phyloP scores from a whole-genome alignment of 257 asterid species.

The Haberlea rhodopensis region DNA sequence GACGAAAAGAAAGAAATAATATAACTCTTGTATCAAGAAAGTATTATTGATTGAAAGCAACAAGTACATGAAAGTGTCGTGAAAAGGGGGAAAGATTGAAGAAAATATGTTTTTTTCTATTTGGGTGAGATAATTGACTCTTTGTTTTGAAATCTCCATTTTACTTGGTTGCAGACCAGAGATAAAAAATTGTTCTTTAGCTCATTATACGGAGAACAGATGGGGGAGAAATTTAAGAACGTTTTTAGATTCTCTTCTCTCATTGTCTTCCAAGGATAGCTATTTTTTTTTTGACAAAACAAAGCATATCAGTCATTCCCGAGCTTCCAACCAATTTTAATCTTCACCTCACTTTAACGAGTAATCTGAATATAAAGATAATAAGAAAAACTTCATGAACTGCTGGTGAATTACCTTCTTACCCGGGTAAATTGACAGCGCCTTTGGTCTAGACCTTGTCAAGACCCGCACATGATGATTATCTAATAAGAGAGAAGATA shows the following conservation, averaged over 20 bases:
- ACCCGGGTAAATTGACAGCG: conserved; percentile 83
- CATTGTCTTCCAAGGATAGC: neutral
- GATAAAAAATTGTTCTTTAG: neutral
- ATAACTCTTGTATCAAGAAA: neutral
- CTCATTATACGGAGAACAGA: neutral
- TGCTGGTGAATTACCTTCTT: conserved; percentile 79
- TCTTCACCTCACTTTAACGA: neutral
- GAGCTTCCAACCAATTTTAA: no score
- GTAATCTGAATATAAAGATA: neutral
- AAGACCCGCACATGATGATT: conserved; percentile 73
- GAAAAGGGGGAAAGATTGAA: neutral
- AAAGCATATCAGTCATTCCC: neutral
- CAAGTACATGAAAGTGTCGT: neutral
- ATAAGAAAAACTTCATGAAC: conserved; percentile 1
- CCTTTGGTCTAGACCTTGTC: conserved; percentile 78
- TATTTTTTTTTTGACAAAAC: no score
- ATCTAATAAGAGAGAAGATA: conserved; percentile 43
- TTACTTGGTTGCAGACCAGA: no score
- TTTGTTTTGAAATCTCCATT: no score
- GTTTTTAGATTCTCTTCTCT: neutral
- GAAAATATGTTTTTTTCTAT: no score
- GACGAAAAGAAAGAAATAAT: neutral
- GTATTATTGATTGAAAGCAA: neutral
- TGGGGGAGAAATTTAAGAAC: no score
- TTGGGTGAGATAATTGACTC: no score